Evolutionary conservation across 164 flowering plant genomes (phyloP), one percentile per base, ranked within the genome.

Genomic region (Taxillus chinensis): DNA sequence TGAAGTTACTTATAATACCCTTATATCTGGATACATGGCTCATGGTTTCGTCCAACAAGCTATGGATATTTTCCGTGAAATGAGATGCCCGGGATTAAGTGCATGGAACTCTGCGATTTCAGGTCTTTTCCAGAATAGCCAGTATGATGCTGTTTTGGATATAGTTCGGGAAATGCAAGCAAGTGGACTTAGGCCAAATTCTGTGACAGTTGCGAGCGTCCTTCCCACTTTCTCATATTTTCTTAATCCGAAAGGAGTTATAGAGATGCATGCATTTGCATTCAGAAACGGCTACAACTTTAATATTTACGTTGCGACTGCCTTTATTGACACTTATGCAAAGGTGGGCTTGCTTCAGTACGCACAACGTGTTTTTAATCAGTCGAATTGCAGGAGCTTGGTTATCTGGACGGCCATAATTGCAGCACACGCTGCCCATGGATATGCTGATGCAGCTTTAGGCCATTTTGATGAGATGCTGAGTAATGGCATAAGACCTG

Each of bases 371-470:
- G 73, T 86, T 42, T 89, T 90, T 65, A 60, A 67, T 71, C 73
- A 62, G 61, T 69, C 79, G 39, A 74, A 64, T 46, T 49, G 57
- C 40, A 82, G 81, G 72, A 82, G 82, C 61, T 78, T 83, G 66
- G 75, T 92, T 27, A 65, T 83, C 37, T 92, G 96, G 96, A 92
- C 98, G 2, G 79, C 98, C 13, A 78, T 87, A 41, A 87, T 92
- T 50, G 59, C 96, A 57, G 93, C 92, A 4, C 81, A 77, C 74
- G 85, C 93, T 55, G 74, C 80, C 39, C 88, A 87, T 68, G 98
- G 96, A 38, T 82, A 84, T 64, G 88, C 87, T 14, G 63, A 70
- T 62, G 40, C 63, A 9, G 85, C 83, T 57, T 71, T 85, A 37
- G 2, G 58, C 45, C 70, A 78, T 45, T 86, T 86, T 62, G 8